Evolutionary conservation across 192 early-diverging fungal species (phyloP).

Genomic region (Chytriomyces sp.): DNA sequence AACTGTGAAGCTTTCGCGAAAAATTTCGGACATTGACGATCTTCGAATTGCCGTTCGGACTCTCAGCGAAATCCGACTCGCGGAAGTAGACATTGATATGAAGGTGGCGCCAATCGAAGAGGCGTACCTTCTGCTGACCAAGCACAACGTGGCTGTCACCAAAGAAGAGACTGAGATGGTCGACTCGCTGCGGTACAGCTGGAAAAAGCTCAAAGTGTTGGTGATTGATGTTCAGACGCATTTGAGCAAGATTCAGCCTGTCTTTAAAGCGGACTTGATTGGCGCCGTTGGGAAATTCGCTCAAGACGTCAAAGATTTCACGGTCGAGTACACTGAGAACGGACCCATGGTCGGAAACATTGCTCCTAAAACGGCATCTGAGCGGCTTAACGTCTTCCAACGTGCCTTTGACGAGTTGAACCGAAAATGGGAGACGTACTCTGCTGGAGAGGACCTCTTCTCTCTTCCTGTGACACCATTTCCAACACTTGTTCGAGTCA

Average conservation of each 20-base stretch:
- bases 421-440: conserved; percentile 71
- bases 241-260: conserved; percentile 66
- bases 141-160: conserved; percentile 64
- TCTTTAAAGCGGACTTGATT: conserved; percentile 67
- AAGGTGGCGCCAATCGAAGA: conserved; percentile 71
- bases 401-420: conserved; percentile 70
- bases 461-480: conserved; percentile 70
- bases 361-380: conserved; percentile 69
- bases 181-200: conserved; percentile 69
- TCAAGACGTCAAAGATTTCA: conserved; percentile 67
- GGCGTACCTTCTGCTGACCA: conserved; percentile 63
- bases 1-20: conserved; percentile 59
- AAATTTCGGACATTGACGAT: conserved; percentile 70
- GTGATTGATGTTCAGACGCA: conserved; percentile 69
- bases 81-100: conserved; percentile 73
- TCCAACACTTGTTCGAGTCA: conserved; percentile 62
- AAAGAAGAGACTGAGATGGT: conserved; percentile 75
- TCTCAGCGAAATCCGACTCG: conserved; percentile 64
- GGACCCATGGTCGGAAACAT: conserved; percentile 70
- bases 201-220: conserved; percentile 68
- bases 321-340: conserved; percentile 66
- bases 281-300: conserved; percentile 62
- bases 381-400: conserved; percentile 69
- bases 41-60: conserved; percentile 66
- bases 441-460: conserved; percentile 69